Conservation (phyloP, 2,329 filamentous ascomycete species). For the Colletotrichum lentis region DNA sequence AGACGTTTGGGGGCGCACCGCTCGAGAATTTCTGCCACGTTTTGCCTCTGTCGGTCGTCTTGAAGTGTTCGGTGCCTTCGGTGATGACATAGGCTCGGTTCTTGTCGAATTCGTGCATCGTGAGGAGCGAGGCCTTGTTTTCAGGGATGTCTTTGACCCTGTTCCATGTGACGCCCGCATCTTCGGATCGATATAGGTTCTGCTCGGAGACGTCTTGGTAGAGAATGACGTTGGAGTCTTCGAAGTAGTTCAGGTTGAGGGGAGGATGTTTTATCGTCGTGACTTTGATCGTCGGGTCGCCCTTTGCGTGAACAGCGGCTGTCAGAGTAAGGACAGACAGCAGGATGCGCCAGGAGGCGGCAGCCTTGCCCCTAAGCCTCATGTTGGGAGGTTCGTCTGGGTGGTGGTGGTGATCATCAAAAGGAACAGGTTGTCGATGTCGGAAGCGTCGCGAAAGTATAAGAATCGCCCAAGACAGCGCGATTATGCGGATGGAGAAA, state of each 20-base stretch:
- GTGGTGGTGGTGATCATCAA: slow-evolving; percentile 55
- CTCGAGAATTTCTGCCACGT: slow-evolving; percentile 80
- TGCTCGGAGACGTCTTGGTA: slow-evolving; percentile 72
- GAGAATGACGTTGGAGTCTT: slow-evolving; percentile 83
- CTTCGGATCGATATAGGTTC: slow-evolving; percentile 77
- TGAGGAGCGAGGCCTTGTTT: slow-evolving; percentile 68
- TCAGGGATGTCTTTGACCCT: slow-evolving; percentile 70
- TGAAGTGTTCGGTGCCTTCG: slow-evolving; percentile 74
- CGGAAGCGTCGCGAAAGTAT: background rate
- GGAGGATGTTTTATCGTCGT: slow-evolving; percentile 74
- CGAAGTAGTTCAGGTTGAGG: slow-evolving; percentile 83
- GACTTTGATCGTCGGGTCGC: slow-evolving; percentile 71
- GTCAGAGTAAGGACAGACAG: slow-evolving; percentile 58
- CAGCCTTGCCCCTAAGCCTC: slow-evolving; percentile 61
- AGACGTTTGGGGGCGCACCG: slow-evolving; percentile 63
- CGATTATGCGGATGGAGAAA: slow-evolving; percentile 1
- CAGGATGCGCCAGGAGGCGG: slow-evolving; percentile 59
- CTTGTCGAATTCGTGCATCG: slow-evolving; percentile 81
- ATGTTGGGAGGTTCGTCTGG: slow-evolving; percentile 56
- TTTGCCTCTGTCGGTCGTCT: slow-evolving; percentile 83
- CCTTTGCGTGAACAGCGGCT: slow-evolving; percentile 59
- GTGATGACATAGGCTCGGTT: slow-evolving; percentile 84
- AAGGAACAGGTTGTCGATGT: slow-evolving; percentile 33
- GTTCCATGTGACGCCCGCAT: slow-evolving; percentile 83
- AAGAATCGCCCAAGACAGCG: slow-evolving; percentile 19